Evolutionary conservation across 2,329 filamentous ascomycete species (phyloP).

Genomic region (Fusarium dimerum): DNA sequence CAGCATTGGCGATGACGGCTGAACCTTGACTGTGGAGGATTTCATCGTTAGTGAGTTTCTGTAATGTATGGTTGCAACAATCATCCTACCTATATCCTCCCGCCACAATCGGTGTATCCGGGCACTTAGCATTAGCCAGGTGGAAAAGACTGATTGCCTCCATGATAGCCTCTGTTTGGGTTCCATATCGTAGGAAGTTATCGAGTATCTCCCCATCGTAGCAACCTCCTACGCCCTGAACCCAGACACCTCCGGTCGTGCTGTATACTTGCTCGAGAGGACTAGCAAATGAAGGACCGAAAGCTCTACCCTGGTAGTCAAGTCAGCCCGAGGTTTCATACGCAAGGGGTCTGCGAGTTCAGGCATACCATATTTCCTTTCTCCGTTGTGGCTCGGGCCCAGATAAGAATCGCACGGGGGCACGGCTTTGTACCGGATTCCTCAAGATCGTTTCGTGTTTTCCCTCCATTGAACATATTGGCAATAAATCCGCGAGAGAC

Average conservation of each 20-base stretch:
- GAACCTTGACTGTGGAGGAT: slow-evolving; percentile 36
- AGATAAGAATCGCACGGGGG: slow-evolving; percentile 38
- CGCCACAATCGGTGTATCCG: slow-evolving; percentile 41
- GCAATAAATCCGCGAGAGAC: too few relatives aligned
- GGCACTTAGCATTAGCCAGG: slow-evolving; percentile 41
- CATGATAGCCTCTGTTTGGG: slow-evolving; percentile 36
- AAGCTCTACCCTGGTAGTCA: slow-evolving; percentile 11
- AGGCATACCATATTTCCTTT: slow-evolving; percentile 36
- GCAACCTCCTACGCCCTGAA: slow-evolving; percentile 43
- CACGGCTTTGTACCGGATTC: slow-evolving; percentile 28
- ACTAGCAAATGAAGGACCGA: slow-evolving; percentile 27
- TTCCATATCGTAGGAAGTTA: slow-evolving; percentile 39
- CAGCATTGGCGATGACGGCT: slow-evolving; percentile 40
- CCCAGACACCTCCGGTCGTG: slow-evolving; percentile 30
- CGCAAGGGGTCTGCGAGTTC: not conserved
- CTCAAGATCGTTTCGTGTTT: slow-evolving; percentile 26
- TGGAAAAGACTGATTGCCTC: slow-evolving; percentile 42
- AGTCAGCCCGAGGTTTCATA: not conserved
- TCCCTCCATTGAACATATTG: too few relatives aligned
- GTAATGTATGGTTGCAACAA: too few relatives aligned
- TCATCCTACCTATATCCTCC: slow-evolving; percentile 31
- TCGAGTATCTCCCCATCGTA: slow-evolving; percentile 37
- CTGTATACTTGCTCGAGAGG: slow-evolving; percentile 28
- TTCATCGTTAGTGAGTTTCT: not conserved
- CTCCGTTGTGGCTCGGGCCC: slow-evolving; percentile 38